Evolutionary conservation across 306 rosid species (phyloP).

Genomic region (Sicyos edulis): DNA sequence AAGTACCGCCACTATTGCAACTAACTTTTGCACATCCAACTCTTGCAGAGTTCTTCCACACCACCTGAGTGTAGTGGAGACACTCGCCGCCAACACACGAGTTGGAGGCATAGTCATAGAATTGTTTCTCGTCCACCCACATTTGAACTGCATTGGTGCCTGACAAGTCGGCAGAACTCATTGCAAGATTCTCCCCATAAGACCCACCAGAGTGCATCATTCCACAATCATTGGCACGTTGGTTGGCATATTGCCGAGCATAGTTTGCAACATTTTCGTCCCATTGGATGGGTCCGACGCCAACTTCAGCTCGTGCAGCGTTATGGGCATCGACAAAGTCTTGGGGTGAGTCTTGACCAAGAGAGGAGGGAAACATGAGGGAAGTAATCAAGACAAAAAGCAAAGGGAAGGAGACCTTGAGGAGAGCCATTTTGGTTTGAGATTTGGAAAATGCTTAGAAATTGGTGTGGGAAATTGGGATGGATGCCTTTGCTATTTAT

Average conservation of each 20-base stretch:
- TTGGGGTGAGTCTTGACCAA: conserved; percentile 32
- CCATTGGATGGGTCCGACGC: conserved; percentile 30
- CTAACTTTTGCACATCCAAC: not conserved
- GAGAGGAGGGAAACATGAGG: not conserved
- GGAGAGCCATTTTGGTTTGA: not conserved
- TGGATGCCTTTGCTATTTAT: not conserved
- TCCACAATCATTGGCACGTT: too few relatives aligned
- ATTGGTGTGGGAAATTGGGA: not conserved
- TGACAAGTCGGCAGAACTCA: too few relatives aligned
- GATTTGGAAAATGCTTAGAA: not conserved
- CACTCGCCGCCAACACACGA: too few relatives aligned
- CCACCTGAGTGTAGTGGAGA: not conserved
- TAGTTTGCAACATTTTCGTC: conserved; percentile 22
- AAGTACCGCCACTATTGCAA: not conserved
- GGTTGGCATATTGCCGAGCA: conserved; percentile 22
- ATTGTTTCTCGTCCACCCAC: too few relatives aligned
- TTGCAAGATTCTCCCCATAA: too few relatives aligned
- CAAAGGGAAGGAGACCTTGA: not conserved
- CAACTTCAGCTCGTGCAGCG: conserved; percentile 31
- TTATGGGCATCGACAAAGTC: conserved; percentile 36
- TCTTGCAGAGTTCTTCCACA: not conserved
- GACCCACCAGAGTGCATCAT: too few relatives aligned
- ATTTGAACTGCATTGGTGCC: too few relatives aligned
- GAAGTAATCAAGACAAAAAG: not conserved
- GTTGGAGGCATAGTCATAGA: too few relatives aligned